phyloP scores from a whole-genome alignment of 2,329 filamentous ascomycete genomes.

The Colletotrichum filicis region DNA sequence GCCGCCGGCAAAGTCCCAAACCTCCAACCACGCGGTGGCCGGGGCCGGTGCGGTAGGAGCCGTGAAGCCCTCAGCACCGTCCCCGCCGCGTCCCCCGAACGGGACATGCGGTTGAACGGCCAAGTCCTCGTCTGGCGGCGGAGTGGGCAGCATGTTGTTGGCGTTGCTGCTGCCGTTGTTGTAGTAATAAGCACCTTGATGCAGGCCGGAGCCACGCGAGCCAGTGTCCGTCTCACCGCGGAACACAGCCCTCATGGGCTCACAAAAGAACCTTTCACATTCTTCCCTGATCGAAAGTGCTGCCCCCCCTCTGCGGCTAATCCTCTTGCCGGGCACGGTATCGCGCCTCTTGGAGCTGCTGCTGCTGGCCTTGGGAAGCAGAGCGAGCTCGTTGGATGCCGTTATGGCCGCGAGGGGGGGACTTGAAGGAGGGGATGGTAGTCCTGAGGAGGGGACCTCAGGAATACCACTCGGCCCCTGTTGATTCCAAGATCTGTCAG shows the following conservation, averaged over 20 bases:
- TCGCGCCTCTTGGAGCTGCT: constrained; percentile 48
- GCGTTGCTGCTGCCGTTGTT: constrained; percentile 4
- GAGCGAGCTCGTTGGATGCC: constrained; percentile 73
- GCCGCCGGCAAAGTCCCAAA: constrained; percentile 88
- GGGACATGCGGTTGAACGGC: constrained; percentile 42
- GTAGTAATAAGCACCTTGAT: constrained; percentile 71
- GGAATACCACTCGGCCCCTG: constrained; percentile 92
- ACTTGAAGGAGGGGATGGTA: constrained; percentile 87
- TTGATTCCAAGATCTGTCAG: constrained; percentile 35
- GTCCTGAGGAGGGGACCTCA: constrained; percentile 88
- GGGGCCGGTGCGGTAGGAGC: constrained; percentile 36
- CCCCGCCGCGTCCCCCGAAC: constrained; percentile 32
- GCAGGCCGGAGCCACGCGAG: constrained; percentile 85
- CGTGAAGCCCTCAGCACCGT: constrained; percentile 29
- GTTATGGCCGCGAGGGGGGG: constrained; percentile 86
- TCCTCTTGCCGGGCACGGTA: constrained; percentile 49
- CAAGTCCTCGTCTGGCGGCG: constrained; percentile 62
- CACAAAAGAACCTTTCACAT: constrained; percentile 99
- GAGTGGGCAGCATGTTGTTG: constrained; percentile 53
- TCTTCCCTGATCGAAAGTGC: constrained; percentile 97
- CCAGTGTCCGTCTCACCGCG: constrained; percentile 90
- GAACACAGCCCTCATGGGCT: constrained; percentile 93
- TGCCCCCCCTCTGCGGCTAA: constrained; percentile 84
- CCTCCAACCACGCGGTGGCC: constrained; percentile 74
- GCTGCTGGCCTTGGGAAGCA: constrained; percentile 65